Base-by-base conservation (phyloP, 176 grass and related monocot species). In the Phyllostachys edulis region DNA sequence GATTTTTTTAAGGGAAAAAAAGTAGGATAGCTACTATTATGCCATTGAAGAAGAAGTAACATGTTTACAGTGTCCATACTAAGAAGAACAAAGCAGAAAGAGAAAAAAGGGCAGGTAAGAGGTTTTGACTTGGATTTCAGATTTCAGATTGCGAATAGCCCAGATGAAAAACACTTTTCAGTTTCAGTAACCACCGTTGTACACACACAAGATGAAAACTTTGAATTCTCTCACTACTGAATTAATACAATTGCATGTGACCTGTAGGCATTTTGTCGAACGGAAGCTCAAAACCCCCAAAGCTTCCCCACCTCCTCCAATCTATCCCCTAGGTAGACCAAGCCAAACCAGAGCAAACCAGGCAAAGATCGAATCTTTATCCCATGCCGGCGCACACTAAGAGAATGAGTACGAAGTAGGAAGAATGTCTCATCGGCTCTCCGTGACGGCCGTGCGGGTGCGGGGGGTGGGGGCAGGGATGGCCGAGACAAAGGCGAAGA, bases 401-500 rank as follows among this genome's bases (percentile, higher is more conserved):
- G 37, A 83, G 3, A 52, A 16, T 10, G 5, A 52, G 18, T 27
- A 55, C 1, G 63, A 0, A 62, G 5, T 10, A 63, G 52, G 46
- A n/a, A 69, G 6, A 69, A 41, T 26, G 64, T 20, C 54, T 71
- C 5, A 88, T 80, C 79, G 29, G 95, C 40, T 57, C 72, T 4
- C 76, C 32, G 24, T 95, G 90, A 41, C 67, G 83, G 27, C 91
- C 75, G 46, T 95, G 87, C 87, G 37, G 95, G 32, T 2, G 2
- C 2, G 32, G 32, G 32, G n/a, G 32, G 32, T 2, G 32, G 1
- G 29, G 1, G 29, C 29, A 1, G 29, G 92, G 80, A 85, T 94
- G 63, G 82, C 72, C 13, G 87, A 1, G 51, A 90, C 90, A 68
- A 97, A 6, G 27, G 95, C 95, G 78, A 75, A 75, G 45, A 94